These are phyloP conservation scores for Colletotrichum tropicicola DNA, from an alignment of 2,329 filamentous ascomycete genomes.

Conservation along the genomic window DNA sequence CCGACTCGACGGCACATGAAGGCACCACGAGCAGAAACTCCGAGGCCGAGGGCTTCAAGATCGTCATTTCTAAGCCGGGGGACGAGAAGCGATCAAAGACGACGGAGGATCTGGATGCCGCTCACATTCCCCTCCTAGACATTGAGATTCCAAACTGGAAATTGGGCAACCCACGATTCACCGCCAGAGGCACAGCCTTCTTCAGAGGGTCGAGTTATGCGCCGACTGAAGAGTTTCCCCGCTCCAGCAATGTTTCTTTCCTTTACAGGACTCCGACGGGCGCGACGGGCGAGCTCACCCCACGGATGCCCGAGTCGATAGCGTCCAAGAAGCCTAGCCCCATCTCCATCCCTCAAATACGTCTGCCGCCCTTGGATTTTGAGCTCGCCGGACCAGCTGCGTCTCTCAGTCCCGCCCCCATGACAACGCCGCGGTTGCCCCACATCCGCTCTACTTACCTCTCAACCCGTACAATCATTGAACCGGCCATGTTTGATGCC, in stretches of 20 bases:
- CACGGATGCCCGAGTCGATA: constrained; percentile 39
- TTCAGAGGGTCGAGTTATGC: constrained; percentile 84
- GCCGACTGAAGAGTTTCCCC: constrained; percentile 73
- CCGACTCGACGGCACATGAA: constrained; percentile 81
- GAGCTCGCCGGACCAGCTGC: constrained; percentile 32
- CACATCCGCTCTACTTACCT: constrained; percentile 55
- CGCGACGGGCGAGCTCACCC: constrained; percentile 40
- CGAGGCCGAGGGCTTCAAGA: constrained; percentile 77
- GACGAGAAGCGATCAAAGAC: constrained; percentile 69
- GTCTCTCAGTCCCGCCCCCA: constrained; percentile 28
- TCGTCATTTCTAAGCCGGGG: constrained; percentile 79
- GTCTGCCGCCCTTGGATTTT: constrained; percentile 33
- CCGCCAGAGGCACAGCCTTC: constrained; percentile 76
- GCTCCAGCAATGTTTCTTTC: constrained; percentile 68
- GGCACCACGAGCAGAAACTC: constrained; percentile 58
- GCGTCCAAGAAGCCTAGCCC: constrained; percentile 47
- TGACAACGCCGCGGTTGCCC: constrained; percentile 48
- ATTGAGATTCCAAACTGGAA: constrained; percentile 86
- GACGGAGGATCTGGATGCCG: constrained; percentile 61
- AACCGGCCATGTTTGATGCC: constrained; percentile 82
- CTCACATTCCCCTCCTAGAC: constrained; percentile 67
- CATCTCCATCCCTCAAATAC: constrained; percentile 46
- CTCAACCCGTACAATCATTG: constrained; percentile 62
- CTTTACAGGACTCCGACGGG: constrained; percentile 48
- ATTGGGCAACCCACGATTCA: constrained; percentile 84